Evolutionary conservation across 2,329 filamentous ascomycete genomes (phyloP).

Genomic region (Mariannaea sp.): DNA sequence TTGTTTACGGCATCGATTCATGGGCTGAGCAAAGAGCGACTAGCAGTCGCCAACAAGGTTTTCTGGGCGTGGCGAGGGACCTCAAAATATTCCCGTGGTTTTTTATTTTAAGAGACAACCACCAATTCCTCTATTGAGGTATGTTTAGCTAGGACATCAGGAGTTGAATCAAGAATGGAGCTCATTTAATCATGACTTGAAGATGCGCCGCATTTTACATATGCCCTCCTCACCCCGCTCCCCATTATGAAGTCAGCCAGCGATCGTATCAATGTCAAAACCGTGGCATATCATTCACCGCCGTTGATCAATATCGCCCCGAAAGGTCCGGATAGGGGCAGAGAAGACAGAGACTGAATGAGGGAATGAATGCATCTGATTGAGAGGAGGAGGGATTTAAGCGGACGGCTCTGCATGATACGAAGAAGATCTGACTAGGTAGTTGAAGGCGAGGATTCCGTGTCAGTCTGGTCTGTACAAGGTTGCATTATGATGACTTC

Average conservation of each 20-base stretch:
- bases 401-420: too few relatives aligned
- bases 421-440: too few relatives aligned
- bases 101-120: too few relatives aligned
- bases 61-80: constrained; percentile 3
- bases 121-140: constrained; percentile 16
- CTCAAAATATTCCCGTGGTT: constrained; percentile 6
- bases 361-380: too few relatives aligned
- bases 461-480: too few relatives aligned
- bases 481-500: too few relatives aligned
- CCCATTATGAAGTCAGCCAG: neutral
- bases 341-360: too few relatives aligned
- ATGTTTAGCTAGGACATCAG: constrained; percentile 15
- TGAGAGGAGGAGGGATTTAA: too few relatives aligned
- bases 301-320: too few relatives aligned
- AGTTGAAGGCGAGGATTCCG: too few relatives aligned
- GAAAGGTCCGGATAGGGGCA: too few relatives aligned
- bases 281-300: too few relatives aligned
- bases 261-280: neutral
- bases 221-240: neutral
- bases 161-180: constrained; percentile 13
- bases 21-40: neutral
- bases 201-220: neutral
- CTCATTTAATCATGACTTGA: constrained; percentile 15
- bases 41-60: neutral
- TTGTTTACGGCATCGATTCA: neutral